A percentile compares a stretch with the other conserved stretches of the same genome.
phyloP scores from a whole-genome alignment of 2,329 filamentous ascomycete species.

The Sphaerulina musiva region DNA sequence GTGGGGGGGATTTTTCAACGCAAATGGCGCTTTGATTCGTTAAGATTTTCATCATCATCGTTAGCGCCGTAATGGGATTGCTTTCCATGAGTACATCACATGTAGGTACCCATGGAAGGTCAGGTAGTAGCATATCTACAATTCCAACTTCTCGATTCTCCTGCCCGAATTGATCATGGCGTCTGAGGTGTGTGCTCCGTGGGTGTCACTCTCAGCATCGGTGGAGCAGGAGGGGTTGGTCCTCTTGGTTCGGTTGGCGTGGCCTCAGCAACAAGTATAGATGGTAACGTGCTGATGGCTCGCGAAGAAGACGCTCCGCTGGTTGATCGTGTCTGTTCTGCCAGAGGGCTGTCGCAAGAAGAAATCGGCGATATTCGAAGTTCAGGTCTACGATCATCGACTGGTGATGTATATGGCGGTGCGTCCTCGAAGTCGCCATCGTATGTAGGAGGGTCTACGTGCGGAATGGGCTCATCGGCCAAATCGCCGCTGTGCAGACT shows the following conservation, averaged over 20 bases:
- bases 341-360: constrained; percentile 1
- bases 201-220: constrained; percentile 12
- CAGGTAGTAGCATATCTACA: too few relatives aligned
- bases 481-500: constrained; percentile 23
- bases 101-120: too few relatives aligned
- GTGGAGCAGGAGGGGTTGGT: constrained; percentile 13
- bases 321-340: constrained; percentile 4
- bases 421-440: constrained; percentile 40
- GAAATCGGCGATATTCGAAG: constrained; percentile 9
- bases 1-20: too few relatives aligned
- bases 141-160: too few relatives aligned
- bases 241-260: constrained; percentile 27
- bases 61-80: too few relatives aligned
- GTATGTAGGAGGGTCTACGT: constrained; percentile 33
- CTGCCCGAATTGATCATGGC: background rate
- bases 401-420: constrained; percentile 44
- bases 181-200: constrained; percentile 10
- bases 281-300: constrained; percentile 38
- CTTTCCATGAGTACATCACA: too few relatives aligned
- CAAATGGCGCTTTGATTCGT: too few relatives aligned
- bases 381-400: constrained; percentile 20
- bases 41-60: too few relatives aligned
- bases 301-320: constrained; percentile 32
- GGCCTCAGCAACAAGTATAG: constrained; percentile 40
- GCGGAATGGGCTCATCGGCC: constrained; percentile 28